Evolutionary conservation across 2,329 filamentous ascomycete genomes (phyloP).

Genomic region (Colletotrichum cereale): DNA sequence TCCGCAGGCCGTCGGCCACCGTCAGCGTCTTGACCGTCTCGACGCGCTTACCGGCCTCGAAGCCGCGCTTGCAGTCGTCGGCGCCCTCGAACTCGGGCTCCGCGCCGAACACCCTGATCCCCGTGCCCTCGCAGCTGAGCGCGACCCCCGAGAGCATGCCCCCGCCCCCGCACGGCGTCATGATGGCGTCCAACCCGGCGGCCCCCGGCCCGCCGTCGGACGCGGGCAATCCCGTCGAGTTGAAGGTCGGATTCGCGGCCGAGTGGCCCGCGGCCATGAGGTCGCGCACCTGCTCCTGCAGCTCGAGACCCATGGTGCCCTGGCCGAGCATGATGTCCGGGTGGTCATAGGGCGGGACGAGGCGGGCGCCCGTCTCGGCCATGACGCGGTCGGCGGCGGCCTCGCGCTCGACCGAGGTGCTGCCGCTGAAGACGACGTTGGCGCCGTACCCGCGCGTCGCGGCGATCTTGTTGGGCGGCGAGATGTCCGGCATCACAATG

Average conservation of each 20-base stretch:
- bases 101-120: constrained; percentile 84
- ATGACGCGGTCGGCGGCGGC: constrained; percentile 79
- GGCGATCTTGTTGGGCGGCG: constrained; percentile 86
- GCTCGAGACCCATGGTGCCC: constrained; percentile 88
- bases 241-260: constrained; percentile 26
- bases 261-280: constrained; percentile 56
- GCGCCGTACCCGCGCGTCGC: constrained; percentile 85
- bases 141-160: constrained; percentile 89
- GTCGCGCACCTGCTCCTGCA: constrained; percentile 78
- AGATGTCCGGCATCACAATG: constrained; percentile 93
- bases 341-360: constrained; percentile 94
- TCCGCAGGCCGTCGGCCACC: constrained; percentile 89
- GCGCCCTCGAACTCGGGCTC: constrained; percentile 87
- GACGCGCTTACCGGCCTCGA: constrained; percentile 74
- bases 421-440: constrained; percentile 83
- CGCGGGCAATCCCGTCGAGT: constrained; percentile 15
- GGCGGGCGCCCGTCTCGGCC: constrained; percentile 77
- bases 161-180: constrained; percentile 88
- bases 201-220: constrained; percentile 23
- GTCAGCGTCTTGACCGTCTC: constrained; percentile 79
- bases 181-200: constrained; percentile 74
- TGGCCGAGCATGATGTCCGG: constrained; percentile 92
- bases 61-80: constrained; percentile 83
- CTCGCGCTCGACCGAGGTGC: constrained; percentile 84
- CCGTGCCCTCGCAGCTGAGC: constrained; percentile 78